Base-by-base conservation (phyloP, 495 filamentous ascomycete genomes). In the Annulohypoxylon maeteangense region DNA sequence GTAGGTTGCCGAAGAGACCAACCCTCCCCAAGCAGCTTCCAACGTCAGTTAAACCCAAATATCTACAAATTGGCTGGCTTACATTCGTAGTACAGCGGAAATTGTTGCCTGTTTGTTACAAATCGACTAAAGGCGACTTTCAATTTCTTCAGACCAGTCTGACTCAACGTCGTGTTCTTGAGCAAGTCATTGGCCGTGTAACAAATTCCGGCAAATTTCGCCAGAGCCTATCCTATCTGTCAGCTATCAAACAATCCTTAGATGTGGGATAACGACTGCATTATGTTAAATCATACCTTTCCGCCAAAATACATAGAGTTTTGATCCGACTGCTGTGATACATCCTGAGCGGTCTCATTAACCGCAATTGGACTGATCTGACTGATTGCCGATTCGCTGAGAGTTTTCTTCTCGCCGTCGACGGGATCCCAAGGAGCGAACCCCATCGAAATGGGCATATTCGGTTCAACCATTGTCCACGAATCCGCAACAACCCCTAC, bases 281-380 rank as follows among this genome's bases (percentile, higher is more conserved):
- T 10, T 7, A 45, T 54, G 29, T 1, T 18, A 3, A 20, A 54
- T 6, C 27, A 59, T 75, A 86, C 89, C 84, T 99, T 99, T 69
- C 95, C 95, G 68, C 91, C 90, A 76, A 92, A 99, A 79, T 99
- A 99, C 91, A 98, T 96, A 68, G 91, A 96, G 76, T 96, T 86
- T 32, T 94, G 84, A 65, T 95, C 86, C 4, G 88, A 89, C 75
- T 96, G 91, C 4, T 78, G 75, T 22, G 81, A 74, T 55, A 97
- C 90, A 72, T 94, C 86, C 76, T 96, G 88, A 7, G 84, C 79
- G 0, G 96, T 78, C 78, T 99, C 95, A 10, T 82, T 81, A 3
- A 81, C 78, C 1, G 90, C 90, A 4, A 88, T 83, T 29, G 80
- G 78, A 23, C 82, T 79, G 65, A 95, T 90, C 0, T 83, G 81